Base-by-base conservation (phyloP, 106 monocot species). In the Dioscorea zingiberensis region DNA sequence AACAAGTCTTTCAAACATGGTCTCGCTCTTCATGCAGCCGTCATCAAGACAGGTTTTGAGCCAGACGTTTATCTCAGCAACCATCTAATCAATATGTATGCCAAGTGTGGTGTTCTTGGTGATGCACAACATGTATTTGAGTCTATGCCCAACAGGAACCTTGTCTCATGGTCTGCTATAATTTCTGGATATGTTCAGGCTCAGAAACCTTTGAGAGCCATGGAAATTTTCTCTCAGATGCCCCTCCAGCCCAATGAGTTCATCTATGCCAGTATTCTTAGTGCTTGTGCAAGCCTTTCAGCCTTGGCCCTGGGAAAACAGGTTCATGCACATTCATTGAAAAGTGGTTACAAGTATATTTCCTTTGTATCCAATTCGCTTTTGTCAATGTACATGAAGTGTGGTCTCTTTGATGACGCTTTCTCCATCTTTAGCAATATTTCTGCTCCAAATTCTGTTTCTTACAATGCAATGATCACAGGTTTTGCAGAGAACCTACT, bases 291-390 rank as follows among this genome's bases (percentile, higher is more conserved):
- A 13, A 66, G 72, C 48, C 76, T 85, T 32, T 55, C 10, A 18
- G 71, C 75, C 4, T 45, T 83, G 10, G 2, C 13, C 7, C 57
- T 29, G 5, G 77, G 85, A 27, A 66, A 44, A 66, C 80, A 85
- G 72, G 65, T 84, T 72, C 85, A 85, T 64, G 77, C 79, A 19
- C 71, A 72, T 48, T 47, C 74, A 3, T 22, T 85, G 9, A 90
- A 73, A 64, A 71, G 67, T 46, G 74, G 84, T 23, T 73, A 69
- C 44, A 21, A n/a, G 47, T 27, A 16, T 25, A 54, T 89, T 56
- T 85, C 89, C 21, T 90, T 85, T 24, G 85, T 90, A 26, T 69
- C 71, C 32, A 85, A 85, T 60, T 85, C 89, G 2, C 77, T 90
- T 55, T 63, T 85, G 25, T 82, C 82, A 9, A 77, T 90, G 85